Base-by-base conservation (phyloP, 495 filamentous ascomycete genomes). In the Talaromyces wortmannii region DNA sequence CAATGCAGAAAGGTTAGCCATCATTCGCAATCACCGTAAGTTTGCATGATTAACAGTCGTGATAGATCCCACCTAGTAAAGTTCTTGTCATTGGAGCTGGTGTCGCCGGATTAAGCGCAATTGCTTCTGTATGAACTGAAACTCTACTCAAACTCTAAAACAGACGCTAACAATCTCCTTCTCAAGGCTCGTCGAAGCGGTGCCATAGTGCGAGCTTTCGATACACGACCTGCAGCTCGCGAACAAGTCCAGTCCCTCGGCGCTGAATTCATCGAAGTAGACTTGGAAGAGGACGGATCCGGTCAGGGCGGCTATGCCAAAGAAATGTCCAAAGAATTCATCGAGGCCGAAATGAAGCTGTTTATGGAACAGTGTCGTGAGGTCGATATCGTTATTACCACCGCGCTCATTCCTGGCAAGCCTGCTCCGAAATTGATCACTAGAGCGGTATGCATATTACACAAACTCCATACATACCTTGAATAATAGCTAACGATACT, bases 261-360 rank as follows among this genome's bases (percentile, higher is more conserved):
- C 12, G 89, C 88, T 7, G 89, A 92, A 56, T 91, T 91, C 63
- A 78, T 92, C 59, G 88, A 91, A 64, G 89, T 92, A 17, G 86
- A 90, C 31, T 74, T 92, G n/a, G 66, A 90, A 55, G 89, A 92
- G 67, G 89, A 91, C 55, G 89, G 88, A 12, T 79, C 86, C n/a
- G 89, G 88, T 2, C 79, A 85, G 13, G 89, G 89, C 17, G 89
- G 89, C 10, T 92, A 92, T 56, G 88, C 85, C 36, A 92, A 92
- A 60, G 87, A 89, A 62, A 92, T 92, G 89, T 90, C 87, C 51
- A 87, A 89, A 59, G 88, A 91, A 64, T 92, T 92, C 65, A 89
- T 90, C 63, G 88, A 88, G 56, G 88, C 88, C 7, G 89, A 92
- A 63, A 91, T 90, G 88, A 90, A 86, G 66, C 76, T 92, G 29